Conservation (phyloP, 257 asterid species). For the Misopates orontium region DNA sequence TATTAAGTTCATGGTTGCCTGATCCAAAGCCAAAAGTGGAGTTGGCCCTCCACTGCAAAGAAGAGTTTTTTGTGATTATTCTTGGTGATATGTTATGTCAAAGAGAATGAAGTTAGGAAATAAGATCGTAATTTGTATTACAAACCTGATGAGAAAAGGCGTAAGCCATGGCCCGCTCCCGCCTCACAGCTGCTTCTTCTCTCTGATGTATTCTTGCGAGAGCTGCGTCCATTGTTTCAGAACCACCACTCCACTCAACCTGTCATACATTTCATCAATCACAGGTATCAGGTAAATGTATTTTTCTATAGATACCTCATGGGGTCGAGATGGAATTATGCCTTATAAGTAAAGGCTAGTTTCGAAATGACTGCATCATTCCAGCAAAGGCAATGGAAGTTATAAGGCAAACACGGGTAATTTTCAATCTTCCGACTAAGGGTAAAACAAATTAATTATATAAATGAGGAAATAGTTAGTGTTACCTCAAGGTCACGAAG, state of each 20-base stretch:
- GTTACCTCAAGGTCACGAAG: conserved; percentile 85
- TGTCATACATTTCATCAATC: conserved; percentile 32
- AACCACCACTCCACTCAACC: conserved; percentile 92
- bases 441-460: too few relatives aligned
- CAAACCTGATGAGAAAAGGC: conserved; percentile 90
- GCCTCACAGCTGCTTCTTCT: conserved; percentile 87
- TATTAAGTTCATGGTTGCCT: conserved; percentile 51
- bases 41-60: conserved; percentile 85
- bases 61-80: background rate
- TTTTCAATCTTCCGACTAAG: too few relatives aligned
- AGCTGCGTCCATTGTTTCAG: conserved; percentile 70
- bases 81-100: background rate
- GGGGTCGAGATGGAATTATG: too few relatives aligned
- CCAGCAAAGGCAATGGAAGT: too few relatives aligned
- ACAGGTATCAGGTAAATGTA: too few relatives aligned
- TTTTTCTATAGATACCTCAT: too few relatives aligned
- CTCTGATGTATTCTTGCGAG: conserved; percentile 82
- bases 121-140: background rate
- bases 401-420: too few relatives aligned
- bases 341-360: background rate
- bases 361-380: background rate
- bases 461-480: background rate
- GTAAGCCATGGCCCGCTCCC: conserved; percentile 93
- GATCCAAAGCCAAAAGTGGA: conserved; percentile 52
- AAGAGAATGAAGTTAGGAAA: background rate